Evolutionary conservation across 2,329 filamentous ascomycete genomes (phyloP), one percentile per base, ranked within the genome.

Genomic region (Coleophoma crateriformis): DNA sequence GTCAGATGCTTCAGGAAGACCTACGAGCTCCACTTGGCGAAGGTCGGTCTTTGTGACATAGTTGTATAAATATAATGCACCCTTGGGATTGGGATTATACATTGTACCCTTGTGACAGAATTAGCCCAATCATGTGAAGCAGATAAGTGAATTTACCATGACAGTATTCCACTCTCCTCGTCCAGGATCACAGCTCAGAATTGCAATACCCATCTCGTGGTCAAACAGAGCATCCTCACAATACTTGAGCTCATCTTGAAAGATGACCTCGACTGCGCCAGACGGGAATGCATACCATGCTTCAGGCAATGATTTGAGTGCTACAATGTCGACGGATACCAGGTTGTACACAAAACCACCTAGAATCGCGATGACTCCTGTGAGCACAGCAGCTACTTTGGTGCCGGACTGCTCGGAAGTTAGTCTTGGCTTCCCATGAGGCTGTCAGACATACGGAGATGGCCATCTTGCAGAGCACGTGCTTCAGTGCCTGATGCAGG

Each of bases 241-340:
- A 12, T 44, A 44, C 41, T 44, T 44, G 19, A 44, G 41, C 41
- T 44, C n/a, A n/a, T 44, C 41, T 44, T 44, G 19, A 13, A 44
- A 32, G 19, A 44, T 22, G 41, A 44, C 15, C n/a, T 22, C 19
- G 8, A 20, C 19, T 11, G 11, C 32, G 4, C 41, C 41, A 22
- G n/a, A 10, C 7, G 35, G 15, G 19, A 44, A 44, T 15, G 11
- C 17, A n/a, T 44, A 10, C 41, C 41, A 44, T 32, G 15, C 19
- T 33, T 10, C 22, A 14, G 41, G 41, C 11, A 44, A 33, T n/a
- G n/a, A 20, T 22, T 22, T 33, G 19, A 44, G n/a, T 20, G 19
- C 41, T 44, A 19, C 19, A 15, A n/a, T 27, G 32, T 44, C 41
- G 20, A 11, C 19, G 4, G 19, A 27, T 11, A 44, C n/a, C 15